Base-by-base conservation (phyloP, 163 green algal species). In the Scenedesmus sp. region DNA sequence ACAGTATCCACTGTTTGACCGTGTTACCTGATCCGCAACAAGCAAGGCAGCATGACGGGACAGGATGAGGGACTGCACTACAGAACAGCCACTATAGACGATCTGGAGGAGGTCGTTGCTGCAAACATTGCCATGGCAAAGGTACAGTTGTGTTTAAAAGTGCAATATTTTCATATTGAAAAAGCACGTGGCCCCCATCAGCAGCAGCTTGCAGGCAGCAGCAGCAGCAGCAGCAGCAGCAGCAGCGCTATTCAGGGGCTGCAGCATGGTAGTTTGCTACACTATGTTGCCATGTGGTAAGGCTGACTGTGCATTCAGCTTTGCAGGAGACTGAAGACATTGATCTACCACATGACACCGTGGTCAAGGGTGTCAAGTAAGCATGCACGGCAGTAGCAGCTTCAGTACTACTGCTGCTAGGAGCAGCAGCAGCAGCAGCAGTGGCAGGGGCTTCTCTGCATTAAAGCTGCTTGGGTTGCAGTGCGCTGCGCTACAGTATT, bases 301-400 rank as follows among this genome's bases (percentile, higher is more conserved):
- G 2, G 66, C 62, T 20, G 62, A 70, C 18, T 10, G 18, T 3
- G 62, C 2, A 13, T 64, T 70, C 18, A 13, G 66, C 8, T 0
- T 4, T 56, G 46, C 88, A 93, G 85, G 90, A 93, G 82, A 93
- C 90, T 3, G 90, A 93, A n/a, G 52, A 84, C 60, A 76, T 93
- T 2, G 90, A 91, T 2, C 85, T 93, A 7, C 85, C 85, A 9
- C 74, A 57, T 4, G 90, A 88, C 13, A 57, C 16, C 5, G 23
- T 93, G 5, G 66, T 55, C 70, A 86, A 86, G 26, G 82, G 90
- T 56, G 88, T 92, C 4, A 62, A 67, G 88, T 85, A 52, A 67
- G 87, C 3, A 79, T 23, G 2, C 23, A 23, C 13, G 70, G 23
- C 70, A 79, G 23, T 23, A 52, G 23, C 70, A 79, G 4, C 13